Evolutionary conservation across 2,329 filamentous ascomycete species (phyloP).

Genomic region (Trichophyton simii): DNA sequence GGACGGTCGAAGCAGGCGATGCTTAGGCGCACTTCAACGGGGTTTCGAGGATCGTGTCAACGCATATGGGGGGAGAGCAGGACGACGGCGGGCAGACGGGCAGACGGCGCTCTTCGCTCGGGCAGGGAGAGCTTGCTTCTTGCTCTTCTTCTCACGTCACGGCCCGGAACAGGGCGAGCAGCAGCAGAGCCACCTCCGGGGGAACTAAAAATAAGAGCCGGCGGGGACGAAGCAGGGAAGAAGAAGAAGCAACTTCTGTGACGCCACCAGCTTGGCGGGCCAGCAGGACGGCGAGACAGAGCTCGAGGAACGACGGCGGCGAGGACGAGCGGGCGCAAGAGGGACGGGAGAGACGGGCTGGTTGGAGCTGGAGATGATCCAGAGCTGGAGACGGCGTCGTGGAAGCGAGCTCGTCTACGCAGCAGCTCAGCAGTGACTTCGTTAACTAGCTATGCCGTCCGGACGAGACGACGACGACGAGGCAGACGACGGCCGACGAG

Average conservation of each 20-base stretch:
- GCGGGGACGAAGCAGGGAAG: slow-evolving; percentile 5
- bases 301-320: background rate
- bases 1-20: background rate
- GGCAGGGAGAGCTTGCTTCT: background rate
- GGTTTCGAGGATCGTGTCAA: background rate
- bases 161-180: background rate
- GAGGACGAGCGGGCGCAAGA: background rate
- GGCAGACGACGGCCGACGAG: background rate
- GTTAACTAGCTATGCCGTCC: background rate
- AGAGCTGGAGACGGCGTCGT: background rate
- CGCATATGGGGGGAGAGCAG: background rate
- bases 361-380: background rate
- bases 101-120: background rate
- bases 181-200: background rate
- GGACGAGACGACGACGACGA: background rate
- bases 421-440: background rate
- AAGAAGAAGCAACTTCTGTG: no score
- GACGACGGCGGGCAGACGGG: background rate
- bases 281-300: background rate
- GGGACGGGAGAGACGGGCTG: background rate
- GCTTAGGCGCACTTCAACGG: background rate
- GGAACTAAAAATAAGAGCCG: background rate
- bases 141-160: background rate
- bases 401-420: background rate
- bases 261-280: slow-evolving; percentile 5